Evolutionary conservation across 768 basidiomycete species (phyloP).

Genomic region (Neoboletus subvelutipes): DNA sequence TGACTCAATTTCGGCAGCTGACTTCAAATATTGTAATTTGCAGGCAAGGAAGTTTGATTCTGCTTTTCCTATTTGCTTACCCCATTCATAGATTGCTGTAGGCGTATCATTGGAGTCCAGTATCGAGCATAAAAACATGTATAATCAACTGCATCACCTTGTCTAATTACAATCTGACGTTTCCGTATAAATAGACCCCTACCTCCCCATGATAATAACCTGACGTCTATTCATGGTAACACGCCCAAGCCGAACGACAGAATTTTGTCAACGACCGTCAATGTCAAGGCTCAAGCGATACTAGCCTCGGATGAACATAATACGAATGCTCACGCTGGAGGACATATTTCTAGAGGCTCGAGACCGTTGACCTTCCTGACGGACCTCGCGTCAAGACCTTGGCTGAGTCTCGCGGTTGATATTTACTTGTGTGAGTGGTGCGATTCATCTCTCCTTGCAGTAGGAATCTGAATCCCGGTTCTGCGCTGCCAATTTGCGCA

Average conservation of each 20-base stretch:
- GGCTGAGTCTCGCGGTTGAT: constrained; percentile 41
- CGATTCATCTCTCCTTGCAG: background rate
- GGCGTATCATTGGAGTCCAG: constrained; percentile 29
- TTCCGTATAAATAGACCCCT: constrained; percentile 21
- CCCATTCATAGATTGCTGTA: constrained; percentile 17
- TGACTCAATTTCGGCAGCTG: constrained; percentile 64
- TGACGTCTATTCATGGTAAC: background rate
- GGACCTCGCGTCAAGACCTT: constrained; percentile 9
- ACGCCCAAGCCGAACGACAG: constrained; percentile 1
- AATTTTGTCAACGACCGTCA: background rate
- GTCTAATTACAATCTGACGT: constrained; percentile 28
- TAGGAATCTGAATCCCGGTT: constrained; percentile 6
- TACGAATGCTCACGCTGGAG: background rate
- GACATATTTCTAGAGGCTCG: background rate
- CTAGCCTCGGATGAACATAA: background rate
- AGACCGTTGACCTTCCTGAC: background rate
- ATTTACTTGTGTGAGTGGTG: constrained; percentile 53
- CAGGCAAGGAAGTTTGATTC: constrained; percentile 40
- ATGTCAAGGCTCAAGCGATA: background rate
- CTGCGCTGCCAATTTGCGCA: background rate
- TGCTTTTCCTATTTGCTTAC: background rate
- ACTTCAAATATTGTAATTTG: constrained; percentile 53
- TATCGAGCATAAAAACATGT: constrained; percentile 40
- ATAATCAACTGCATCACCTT: constrained; percentile 43
- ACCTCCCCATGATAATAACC: constrained; percentile 8